Evolutionary conservation across 441 rosid species (phyloP).

Genomic region (Melastoma candidum): DNA sequence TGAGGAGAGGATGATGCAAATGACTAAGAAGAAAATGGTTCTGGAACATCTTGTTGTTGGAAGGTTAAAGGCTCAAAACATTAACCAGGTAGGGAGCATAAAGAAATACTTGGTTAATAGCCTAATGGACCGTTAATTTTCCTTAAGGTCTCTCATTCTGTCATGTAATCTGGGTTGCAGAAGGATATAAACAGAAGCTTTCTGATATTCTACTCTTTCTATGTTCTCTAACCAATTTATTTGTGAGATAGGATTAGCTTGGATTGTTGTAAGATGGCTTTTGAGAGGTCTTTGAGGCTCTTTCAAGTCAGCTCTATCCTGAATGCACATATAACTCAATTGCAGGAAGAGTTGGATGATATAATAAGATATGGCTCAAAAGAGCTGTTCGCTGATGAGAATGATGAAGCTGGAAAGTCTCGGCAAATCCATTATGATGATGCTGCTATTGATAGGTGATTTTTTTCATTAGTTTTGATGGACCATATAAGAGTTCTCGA

Average conservation of each 20-base stretch:
- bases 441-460: slow-evolving; percentile 86
- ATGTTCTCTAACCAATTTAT: neutral
- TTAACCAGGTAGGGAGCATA: slow-evolving; percentile 70
- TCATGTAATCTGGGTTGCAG: neutral
- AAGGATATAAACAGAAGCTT: too few relatives aligned
- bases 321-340: slow-evolving; percentile 13
- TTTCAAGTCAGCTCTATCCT: neutral
- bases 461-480: neutral
- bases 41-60: slow-evolving; percentile 99
- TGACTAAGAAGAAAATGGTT: slow-evolving; percentile 99
- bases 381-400: slow-evolving; percentile 95
- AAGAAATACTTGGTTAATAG: slow-evolving; percentile 8
- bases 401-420: slow-evolving; percentile 88
- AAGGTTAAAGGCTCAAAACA: slow-evolving; percentile 88
- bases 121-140: neutral
- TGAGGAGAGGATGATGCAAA: slow-evolving; percentile 98
- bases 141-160: neutral
- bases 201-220: neutral
- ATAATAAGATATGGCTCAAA: slow-evolving; percentile 96
- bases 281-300: too few relatives aligned
- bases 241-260: too few relatives aligned
- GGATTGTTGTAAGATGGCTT: too few relatives aligned
- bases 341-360: slow-evolving; percentile 97
- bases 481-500: neutral
- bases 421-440: slow-evolving; percentile 98